phyloP scores from a whole-genome alignment of 73 alveolate genomes.

The Stentor roeselii region DNA sequence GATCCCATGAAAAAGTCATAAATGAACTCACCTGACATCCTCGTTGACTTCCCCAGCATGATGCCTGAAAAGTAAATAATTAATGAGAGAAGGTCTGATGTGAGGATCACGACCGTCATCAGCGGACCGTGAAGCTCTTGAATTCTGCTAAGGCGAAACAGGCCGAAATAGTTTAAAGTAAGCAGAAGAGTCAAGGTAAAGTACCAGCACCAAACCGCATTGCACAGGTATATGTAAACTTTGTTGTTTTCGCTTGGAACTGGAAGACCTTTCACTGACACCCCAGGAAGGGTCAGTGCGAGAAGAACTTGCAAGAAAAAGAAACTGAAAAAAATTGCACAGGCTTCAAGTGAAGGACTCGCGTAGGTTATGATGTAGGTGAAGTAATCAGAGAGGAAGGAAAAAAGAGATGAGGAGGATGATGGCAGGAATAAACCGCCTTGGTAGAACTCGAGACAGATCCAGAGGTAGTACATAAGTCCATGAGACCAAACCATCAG shows the following conservation, averaged over 20 bases:
- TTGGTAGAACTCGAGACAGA: constrained; percentile 18
- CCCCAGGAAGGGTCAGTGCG: constrained; percentile 29
- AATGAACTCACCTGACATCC: constrained; percentile 30
- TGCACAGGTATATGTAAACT: neutral
- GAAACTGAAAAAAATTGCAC: neutral
- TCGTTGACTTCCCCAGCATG: neutral
- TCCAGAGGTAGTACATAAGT: constrained; percentile 29
- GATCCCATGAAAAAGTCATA: constrained; percentile 39
- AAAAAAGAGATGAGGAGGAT: neutral
- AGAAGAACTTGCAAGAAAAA: neutral
- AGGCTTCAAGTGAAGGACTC: constrained; percentile 27
- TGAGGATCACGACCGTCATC: neutral
- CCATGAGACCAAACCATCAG: constrained; percentile 24
- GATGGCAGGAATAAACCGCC: constrained; percentile 25
- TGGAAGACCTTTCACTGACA: constrained; percentile 31
- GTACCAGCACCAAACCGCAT: constrained; percentile 33
- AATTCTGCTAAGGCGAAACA: neutral
- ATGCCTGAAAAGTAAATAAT: neutral
- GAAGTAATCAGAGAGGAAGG: neutral
- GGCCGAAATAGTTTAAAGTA: neutral
- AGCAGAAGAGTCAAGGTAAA: neutral
- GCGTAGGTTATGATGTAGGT: neutral
- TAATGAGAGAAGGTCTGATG: neutral
- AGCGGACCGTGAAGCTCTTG: constrained; percentile 30
- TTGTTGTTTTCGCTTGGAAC: constrained; percentile 27